A percentile compares a stretch with the other conserved stretches of the same genome.
Evolutionary conservation across 495 filamentous ascomycete species (phyloP).

Genomic region (Neohortaea acidophila): DNA sequence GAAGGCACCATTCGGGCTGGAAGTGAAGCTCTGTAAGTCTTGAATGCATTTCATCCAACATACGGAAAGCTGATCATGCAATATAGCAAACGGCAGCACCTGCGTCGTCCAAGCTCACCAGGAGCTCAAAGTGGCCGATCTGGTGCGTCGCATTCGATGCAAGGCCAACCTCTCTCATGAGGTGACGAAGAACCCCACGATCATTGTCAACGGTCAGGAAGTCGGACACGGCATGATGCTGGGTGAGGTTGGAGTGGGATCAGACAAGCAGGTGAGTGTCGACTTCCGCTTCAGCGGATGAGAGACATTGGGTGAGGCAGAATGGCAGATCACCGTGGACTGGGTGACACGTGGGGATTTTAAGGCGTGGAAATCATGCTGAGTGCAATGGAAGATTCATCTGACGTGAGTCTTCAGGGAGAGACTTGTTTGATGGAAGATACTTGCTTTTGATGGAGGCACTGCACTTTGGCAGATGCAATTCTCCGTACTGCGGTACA

Average conservation of each 20-base stretch:
- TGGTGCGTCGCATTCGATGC: background rate
- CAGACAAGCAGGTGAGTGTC: background rate
- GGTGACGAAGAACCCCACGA: background rate
- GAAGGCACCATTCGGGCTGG: constrained; percentile 1
- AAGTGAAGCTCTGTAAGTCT: background rate
- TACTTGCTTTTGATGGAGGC: too few species aligned
- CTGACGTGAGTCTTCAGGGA: too few species aligned
- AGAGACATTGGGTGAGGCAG: background rate
- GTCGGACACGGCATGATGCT: constrained; percentile 1
- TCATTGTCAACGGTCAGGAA: background rate
- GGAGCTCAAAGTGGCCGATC: background rate
- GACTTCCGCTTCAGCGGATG: background rate
- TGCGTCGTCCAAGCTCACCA: background rate
- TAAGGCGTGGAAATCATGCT: too few species aligned
- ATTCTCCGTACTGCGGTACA: too few species aligned
- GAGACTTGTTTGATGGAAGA: too few species aligned
- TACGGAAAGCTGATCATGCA: too few species aligned
- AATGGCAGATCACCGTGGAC: too few species aligned
- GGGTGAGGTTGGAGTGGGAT: background rate
- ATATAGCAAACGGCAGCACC: background rate
- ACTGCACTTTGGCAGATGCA: too few species aligned
- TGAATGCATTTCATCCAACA: too few species aligned
- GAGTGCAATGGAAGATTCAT: too few species aligned
- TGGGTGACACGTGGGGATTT: too few species aligned
- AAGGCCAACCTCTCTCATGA: background rate